Base-by-base conservation (phyloP, 1,284 basidiomycete genomes). In the Naganishia cerealis region DNA sequence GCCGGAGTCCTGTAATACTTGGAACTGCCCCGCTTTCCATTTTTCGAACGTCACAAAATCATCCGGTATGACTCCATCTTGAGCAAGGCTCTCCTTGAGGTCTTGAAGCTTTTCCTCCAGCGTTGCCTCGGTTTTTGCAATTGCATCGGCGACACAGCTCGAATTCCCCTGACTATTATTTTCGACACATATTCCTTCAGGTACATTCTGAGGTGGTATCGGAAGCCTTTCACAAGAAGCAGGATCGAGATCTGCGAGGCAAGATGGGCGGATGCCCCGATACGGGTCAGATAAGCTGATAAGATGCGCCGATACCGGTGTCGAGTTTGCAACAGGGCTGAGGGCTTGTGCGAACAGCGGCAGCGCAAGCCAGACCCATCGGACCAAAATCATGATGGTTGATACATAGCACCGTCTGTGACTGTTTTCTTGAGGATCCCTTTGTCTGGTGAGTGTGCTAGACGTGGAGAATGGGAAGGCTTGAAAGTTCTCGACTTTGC, bases 61-160 rank as follows among this genome's bases (percentile, higher is more conserved):
- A 39, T 66, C 63, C n/a, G 63, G 54, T n/a, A 57, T 48, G 36
- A 57, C 54, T 24, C 55, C 63, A 24, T 66, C 63, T 57, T 66
- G 61, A 6, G 61, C 61, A 10, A 63, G 50, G 48, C 61, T 63
- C 39, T 54, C 39, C 50, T 63, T 63, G 13, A 63, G 21, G 40
- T 63, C 61, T 24, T 63, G 36, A 13, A 63, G 61, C 50, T 38
- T 53, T 54, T 63, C 50, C 43, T 63, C 61, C 16, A 63, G 48
- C 36, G 61, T 63, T 29, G 61, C 61, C 54, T 63, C 50, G 12
- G 61, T 54, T 33, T 63, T 63, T 13, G 61, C 61, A 15, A 63
- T 63, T 21, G 61, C 61, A 24, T 38, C 18, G 8, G 61, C 50
- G 33, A 63, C 18, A 40, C 61, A 63, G 38, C 50, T 53, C 50